Percentiles rank a stretch among this genome's conserved stretches.
Conservation (phyloP, 805 yeast genomes). For the Spathaspora gorwiae region DNA sequence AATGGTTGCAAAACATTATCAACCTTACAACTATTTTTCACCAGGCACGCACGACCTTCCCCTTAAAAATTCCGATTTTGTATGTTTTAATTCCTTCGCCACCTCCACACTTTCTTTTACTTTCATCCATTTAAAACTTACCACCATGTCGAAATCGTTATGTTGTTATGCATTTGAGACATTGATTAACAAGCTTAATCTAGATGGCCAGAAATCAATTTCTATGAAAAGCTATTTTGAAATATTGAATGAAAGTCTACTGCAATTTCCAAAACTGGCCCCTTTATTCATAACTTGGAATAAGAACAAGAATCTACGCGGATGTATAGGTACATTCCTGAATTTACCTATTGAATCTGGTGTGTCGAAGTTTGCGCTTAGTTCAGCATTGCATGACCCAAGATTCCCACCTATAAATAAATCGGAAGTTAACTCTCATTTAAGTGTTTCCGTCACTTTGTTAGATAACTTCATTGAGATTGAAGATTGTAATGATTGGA, state of each 20-base stretch:
- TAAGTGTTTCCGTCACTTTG: slow-evolving; percentile 59
- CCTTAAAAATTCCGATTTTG: too few species aligned
- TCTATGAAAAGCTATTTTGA: slow-evolving; percentile 12
- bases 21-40: too few species aligned
- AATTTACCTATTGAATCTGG: slow-evolving; percentile 52
- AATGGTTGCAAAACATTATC: too few species aligned
- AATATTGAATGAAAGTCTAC: slow-evolving; percentile 8
- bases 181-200: slow-evolving; percentile 17
- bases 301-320: slow-evolving; percentile 53
- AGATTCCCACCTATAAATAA: slow-evolving; percentile 64
- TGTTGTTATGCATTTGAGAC: slow-evolving; percentile 37
- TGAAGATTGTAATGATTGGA: slow-evolving; percentile 64
- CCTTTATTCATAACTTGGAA: slow-evolving; percentile 93
- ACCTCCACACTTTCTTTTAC: too few species aligned
- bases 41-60: too few species aligned
- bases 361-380: slow-evolving; percentile 54
- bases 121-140: too few species aligned
- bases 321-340: slow-evolving; percentile 90
- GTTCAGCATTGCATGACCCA: slow-evolving; percentile 68
- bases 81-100: too few species aligned
- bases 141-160: slow-evolving; percentile 31
- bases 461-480: slow-evolving; percentile 54
- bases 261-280: slow-evolving; percentile 18
- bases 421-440: slow-evolving; percentile 49
- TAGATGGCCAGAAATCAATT: slow-evolving; percentile 8